Evolutionary conservation across 768 basidiomycete genomes (phyloP).

Genomic region (Macrolepiota albuminosa): DNA sequence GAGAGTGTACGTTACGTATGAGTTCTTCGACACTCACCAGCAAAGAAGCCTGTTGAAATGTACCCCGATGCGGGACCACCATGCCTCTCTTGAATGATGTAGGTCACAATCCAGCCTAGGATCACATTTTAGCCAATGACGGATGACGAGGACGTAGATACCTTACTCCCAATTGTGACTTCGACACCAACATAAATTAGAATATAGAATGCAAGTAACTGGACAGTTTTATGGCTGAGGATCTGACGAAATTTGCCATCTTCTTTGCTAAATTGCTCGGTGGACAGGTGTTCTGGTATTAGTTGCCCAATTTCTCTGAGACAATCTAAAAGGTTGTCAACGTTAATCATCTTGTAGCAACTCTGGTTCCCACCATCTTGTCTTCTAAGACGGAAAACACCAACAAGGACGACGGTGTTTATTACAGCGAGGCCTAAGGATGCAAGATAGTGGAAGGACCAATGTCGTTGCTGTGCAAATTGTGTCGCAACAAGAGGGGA

Average conservation of each 20-base stretch:
- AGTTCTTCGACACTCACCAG: conserved; percentile 5
- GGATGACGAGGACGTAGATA: background rate
- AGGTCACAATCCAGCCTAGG: conserved; percentile 70
- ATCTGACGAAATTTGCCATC: conserved; percentile 44
- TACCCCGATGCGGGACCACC: conserved; percentile 32
- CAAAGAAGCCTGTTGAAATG: conserved; percentile 24
- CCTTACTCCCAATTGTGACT: conserved; percentile 48
- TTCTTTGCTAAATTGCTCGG: conserved; percentile 9
- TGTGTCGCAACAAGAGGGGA: conserved; percentile 80
- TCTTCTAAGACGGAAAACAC: conserved; percentile 61
- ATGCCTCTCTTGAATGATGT: conserved; percentile 30
- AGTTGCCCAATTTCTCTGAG: conserved; percentile 43
- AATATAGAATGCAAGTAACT: conserved; percentile 58
- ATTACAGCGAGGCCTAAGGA: conserved; percentile 62
- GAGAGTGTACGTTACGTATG: background rate
- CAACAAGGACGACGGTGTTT: conserved; percentile 47
- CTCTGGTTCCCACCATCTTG: conserved; percentile 54
- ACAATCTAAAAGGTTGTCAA: conserved; percentile 33
- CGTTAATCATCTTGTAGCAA: background rate
- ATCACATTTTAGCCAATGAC: background rate
- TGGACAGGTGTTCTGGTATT: conserved; percentile 24
- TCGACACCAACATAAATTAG: conserved; percentile 70
- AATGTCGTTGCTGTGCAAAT: conserved; percentile 58
- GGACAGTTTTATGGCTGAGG: conserved; percentile 46
- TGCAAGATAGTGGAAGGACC: conserved; percentile 77